A percentile compares a stretch with the other conserved stretches of the same genome.
These are phyloP conservation scores for Cymodocea nodosa DNA, from an alignment of 116 monocot genomes.

Conservation along the genomic window DNA sequence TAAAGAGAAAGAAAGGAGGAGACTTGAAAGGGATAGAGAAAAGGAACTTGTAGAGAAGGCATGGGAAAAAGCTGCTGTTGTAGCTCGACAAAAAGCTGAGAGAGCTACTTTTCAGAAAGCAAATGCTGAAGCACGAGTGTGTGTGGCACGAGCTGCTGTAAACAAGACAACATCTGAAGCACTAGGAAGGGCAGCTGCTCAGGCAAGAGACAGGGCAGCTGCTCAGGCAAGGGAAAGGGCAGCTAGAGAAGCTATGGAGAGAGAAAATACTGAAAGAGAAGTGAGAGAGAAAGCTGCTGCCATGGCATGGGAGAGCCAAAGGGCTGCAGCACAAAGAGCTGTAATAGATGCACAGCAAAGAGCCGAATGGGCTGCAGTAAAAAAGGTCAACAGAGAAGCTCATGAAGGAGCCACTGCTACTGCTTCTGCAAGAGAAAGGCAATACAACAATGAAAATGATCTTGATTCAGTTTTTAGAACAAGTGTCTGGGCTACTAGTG, in stretches of 20 bases:
- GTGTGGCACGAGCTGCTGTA: conserved; percentile 47
- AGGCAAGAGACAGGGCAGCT: conserved; percentile 32
- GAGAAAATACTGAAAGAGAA: conserved; percentile 22
- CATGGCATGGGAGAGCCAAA: conserved; percentile 28
- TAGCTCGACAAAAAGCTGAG: conserved; percentile 51
- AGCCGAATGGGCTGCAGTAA: conserved; percentile 1
- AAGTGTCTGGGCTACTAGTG: conserved; percentile 62
- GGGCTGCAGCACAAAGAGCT: no score
- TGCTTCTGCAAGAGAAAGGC: conserved; percentile 50
- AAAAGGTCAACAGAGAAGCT: conserved; percentile 46
- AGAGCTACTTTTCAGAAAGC: conserved; percentile 46
- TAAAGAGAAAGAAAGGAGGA: conserved; percentile 32
- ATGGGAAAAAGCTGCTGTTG: conserved; percentile 38
- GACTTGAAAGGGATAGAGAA: conserved; percentile 38
- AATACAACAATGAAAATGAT: conserved; percentile 60
- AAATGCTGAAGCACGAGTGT: conserved; percentile 40
- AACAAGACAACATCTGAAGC: conserved; percentile 44
- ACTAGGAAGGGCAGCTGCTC: conserved; percentile 27
- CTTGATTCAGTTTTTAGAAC: conserved; percentile 74
- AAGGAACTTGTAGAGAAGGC: conserved; percentile 57
- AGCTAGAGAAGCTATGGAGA: conserved; percentile 40
- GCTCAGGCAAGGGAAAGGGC: conserved; percentile 36
- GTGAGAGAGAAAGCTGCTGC: conserved; percentile 40
- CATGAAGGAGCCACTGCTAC: conserved; percentile 52
- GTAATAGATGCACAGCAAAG: no score